A percentile compares a stretch with the other conserved stretches of the same genome.
Conservation (phyloP, 306 rosid genomes). For the Geum urbanum region DNA sequence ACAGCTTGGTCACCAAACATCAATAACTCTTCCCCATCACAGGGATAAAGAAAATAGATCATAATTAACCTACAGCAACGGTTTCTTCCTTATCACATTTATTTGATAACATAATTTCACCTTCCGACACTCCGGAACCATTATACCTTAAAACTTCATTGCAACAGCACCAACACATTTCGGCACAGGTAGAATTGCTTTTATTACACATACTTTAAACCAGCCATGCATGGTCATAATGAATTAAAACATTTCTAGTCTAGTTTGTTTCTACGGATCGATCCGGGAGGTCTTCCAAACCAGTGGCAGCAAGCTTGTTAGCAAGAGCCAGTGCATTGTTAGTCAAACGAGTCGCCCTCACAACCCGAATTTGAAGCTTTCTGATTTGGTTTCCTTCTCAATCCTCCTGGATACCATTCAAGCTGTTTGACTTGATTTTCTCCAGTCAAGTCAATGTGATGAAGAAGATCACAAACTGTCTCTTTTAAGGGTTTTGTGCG, state of each 20-base stretch:
- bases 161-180: too few species aligned
- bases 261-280: slow-evolving; percentile 26
- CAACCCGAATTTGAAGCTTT: slow-evolving; percentile 36
- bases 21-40: too few species aligned
- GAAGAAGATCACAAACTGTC: too few species aligned
- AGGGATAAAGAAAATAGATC: too few species aligned
- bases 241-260: too few species aligned
- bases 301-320: slow-evolving; percentile 51
- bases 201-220: background rate
- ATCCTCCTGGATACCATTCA: slow-evolving; percentile 48
- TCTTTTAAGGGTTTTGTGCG: too few species aligned
- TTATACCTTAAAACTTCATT: background rate
- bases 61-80: too few species aligned
- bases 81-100: too few species aligned
- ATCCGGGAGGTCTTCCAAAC: slow-evolving; percentile 24
- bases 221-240: too few species aligned
- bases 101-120: background rate
- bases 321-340: slow-evolving; percentile 68
- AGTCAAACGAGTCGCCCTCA: slow-evolving; percentile 33
- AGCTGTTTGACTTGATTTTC: too few species aligned
- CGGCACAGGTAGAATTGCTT: background rate
- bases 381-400: slow-evolving; percentile 19
- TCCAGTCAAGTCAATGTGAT: too few species aligned
- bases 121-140: background rate
- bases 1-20: too few species aligned